Evolutionary conservation across 176 grass and related monocot genomes (phyloP), one percentile per base, ranked within the genome.

Genomic region (Juncus inflexus): DNA sequence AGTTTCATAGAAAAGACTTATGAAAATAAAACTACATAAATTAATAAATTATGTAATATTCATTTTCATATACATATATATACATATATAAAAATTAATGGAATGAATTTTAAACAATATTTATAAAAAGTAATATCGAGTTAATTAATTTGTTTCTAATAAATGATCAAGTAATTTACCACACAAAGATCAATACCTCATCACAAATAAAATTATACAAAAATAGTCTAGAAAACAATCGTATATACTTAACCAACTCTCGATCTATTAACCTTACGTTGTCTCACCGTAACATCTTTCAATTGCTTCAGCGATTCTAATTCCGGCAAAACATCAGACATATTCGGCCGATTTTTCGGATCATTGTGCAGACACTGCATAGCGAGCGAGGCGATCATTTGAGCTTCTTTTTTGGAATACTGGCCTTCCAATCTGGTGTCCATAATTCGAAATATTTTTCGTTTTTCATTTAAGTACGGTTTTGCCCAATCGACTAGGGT

Each of bases 401-500:
- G 81, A 12, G 90, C 86, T 67, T 90, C 83, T 74, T 77, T 90
- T 75, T 95, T 95, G 58, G 81, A 75, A 50, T 95, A 90, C 60
- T 87, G 90, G 4, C 90, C 90, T 19, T 81, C 90, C 3, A 95
- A 80, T 74, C 90, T 73, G 5, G 86, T 85, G 78, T 95, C 86
- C 90, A 95, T 95, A 51, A 95, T 65, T 50, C 90, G 67, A 19
- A 78, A 77, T 12, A 95, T 69, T 77, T 79, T 95, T 59, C 83
- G 40, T 6, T 16, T 65, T 0, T 95, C 86, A 15, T 78, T 15
- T 3, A 87, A 74, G 3, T 74, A 73, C 28, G 90, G 86, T 47
- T 66, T 66, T 35, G 86, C 90, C 90, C 90, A 95, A n/a, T 87
- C 90, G 13, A 90, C 90, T 15, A 95, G 78, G 61, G 84, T 74